Conservation (phyloP, 78 protist genomes). For the Dictyostelium discoideum region dicty_2.7 NC_007089.4:3947501-3948000, state of each 20-base stretch:
- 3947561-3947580: not conserved
- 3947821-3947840: not conserved
- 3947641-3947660: too few relatives aligned
- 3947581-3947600: not conserved
- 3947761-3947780: not conserved
- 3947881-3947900: not conserved
- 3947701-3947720: too few relatives aligned
- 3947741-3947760: too few relatives aligned
- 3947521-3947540: not conserved
- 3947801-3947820: slow-evolving; percentile 17
- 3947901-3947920: not conserved
- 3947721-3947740: too few relatives aligned
- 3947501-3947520: not conserved
- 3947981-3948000: not conserved
- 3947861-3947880: not conserved
- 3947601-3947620: too few relatives aligned
- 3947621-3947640: too few relatives aligned
- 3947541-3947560: slow-evolving; percentile 17
- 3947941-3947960: too few relatives aligned
- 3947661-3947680: too few relatives aligned
- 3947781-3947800: slow-evolving; percentile 12
- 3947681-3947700: too few relatives aligned
- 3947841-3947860: not conserved
- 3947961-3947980: not conserved
- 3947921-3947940: not conserved